Percentiles rank a stretch among this genome's conserved stretches.
Evolutionary conservation across 768 basidiomycete genomes (phyloP).

Genomic region (Mycena pura): DNA sequence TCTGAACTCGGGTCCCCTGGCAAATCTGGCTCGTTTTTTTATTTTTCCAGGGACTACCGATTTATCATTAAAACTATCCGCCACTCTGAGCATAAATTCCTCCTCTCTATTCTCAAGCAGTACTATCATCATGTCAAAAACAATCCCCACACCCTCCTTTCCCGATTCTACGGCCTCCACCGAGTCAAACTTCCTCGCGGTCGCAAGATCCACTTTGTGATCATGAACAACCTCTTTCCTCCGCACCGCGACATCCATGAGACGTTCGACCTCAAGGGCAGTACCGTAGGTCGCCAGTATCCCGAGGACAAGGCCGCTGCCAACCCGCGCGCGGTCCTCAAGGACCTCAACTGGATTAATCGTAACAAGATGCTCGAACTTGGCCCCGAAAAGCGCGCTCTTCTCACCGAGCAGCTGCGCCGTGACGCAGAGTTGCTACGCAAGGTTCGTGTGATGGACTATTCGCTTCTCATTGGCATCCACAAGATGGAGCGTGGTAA

Average conservation of each 20-base stretch:
- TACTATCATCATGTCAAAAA: constrained; percentile 87
- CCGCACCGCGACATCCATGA: constrained; percentile 97
- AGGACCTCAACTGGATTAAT: constrained; percentile 97
- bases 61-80: constrained; percentile 99
- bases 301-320: constrained; percentile 80
- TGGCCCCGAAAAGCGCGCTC: constrained; percentile 94
- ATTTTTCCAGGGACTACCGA: constrained; percentile 97
- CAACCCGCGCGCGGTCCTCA: constrained; percentile 89
- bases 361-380: constrained; percentile 78
- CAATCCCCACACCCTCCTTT: constrained; percentile 94
- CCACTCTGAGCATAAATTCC: constrained; percentile 92
- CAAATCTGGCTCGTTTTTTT: constrained; percentile 99
- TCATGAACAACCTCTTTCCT: constrained; percentile 99
- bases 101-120: constrained; percentile 79
- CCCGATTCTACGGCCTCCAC: constrained; percentile 96
- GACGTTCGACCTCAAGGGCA: constrained; percentile 96
- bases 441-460: constrained; percentile 91
- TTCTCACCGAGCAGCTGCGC: constrained; percentile 89
- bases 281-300: constrained; percentile 87
- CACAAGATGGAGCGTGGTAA: constrained; percentile 93
- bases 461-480: constrained; percentile 91
- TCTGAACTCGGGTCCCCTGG: constrained; percentile 98
- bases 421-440: constrained; percentile 89
- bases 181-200: constrained; percentile 96
- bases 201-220: constrained; percentile 97